Percentiles rank a stretch among this genome's conserved stretches.
Conservation (phyloP, 2,329 filamentous ascomycete species). For the Teratosphaeria destructans region DNA sequence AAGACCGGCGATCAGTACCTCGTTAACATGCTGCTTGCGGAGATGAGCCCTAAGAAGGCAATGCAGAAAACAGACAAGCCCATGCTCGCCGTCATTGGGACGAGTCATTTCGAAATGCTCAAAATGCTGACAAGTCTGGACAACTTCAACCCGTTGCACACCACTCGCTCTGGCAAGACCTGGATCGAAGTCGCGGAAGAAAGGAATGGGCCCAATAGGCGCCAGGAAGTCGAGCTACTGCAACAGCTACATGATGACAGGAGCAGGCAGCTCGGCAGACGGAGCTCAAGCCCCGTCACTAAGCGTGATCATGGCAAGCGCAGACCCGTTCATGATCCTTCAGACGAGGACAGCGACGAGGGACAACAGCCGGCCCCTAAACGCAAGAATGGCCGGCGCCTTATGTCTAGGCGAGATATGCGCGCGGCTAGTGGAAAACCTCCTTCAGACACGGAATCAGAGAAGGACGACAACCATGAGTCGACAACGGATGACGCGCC, state of each 20-base stretch:
- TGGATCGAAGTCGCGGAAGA: slow-evolving; percentile 83
- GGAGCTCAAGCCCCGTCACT: slow-evolving; percentile 26
- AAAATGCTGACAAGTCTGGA: slow-evolving; percentile 34
- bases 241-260: slow-evolving; percentile 60
- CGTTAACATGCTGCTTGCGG: slow-evolving; percentile 56
- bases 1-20: slow-evolving; percentile 85
- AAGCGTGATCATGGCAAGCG: slow-evolving; percentile 22
- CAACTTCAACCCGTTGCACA: slow-evolving; percentile 71
- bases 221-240: slow-evolving; percentile 72
- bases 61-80: slow-evolving; percentile 72
- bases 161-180: slow-evolving; percentile 60
- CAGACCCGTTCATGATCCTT: slow-evolving; percentile 8
- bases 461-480: background rate
- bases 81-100: slow-evolving; percentile 87
- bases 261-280: slow-evolving; percentile 11
- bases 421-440: slow-evolving; percentile 21
- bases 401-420: slow-evolving; percentile 27
- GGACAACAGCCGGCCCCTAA: slow-evolving; percentile 12
- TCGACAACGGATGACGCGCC: slow-evolving; percentile 1
- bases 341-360: slow-evolving; percentile 10
- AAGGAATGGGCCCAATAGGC: slow-evolving; percentile 77
- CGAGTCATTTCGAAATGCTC: slow-evolving; percentile 75
- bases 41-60: slow-evolving; percentile 47
- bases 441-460: slow-evolving; percentile 14
- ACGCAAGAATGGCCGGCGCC: slow-evolving; percentile 23